Conservation (phyloP, 2,329 filamentous ascomycete genomes). For the Penicillium nordicum region DNA sequence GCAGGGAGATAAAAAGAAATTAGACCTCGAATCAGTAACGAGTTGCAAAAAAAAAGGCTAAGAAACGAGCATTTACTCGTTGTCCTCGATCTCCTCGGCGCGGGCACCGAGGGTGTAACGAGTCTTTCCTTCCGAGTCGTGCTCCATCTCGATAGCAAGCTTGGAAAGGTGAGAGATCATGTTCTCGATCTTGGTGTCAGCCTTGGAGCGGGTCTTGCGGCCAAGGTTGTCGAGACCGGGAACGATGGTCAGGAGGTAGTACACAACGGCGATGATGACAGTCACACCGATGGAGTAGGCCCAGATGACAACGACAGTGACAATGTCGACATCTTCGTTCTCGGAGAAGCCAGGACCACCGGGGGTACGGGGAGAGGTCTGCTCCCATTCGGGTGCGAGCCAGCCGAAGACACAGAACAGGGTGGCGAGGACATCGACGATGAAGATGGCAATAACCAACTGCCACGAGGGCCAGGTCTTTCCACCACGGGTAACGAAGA, state of each 20-base stretch:
- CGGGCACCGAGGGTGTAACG: constrained; percentile 44
- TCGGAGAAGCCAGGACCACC: constrained; percentile 33
- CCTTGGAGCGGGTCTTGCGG: constrained; percentile 50
- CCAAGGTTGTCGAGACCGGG: constrained; percentile 50
- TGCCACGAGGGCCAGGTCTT: constrained; percentile 73
- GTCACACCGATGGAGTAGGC: constrained; percentile 53
- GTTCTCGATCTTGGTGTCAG: constrained; percentile 54
- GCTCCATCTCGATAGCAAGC: constrained; percentile 51
- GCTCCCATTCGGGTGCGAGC: constrained; percentile 54
- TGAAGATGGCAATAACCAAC: constrained; percentile 66
- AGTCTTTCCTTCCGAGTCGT: constrained; percentile 45
- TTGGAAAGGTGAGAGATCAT: constrained; percentile 52
- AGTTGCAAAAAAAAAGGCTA: constrained; percentile 28
- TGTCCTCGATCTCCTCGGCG: constrained; percentile 44
- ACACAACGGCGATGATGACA: constrained; percentile 52
- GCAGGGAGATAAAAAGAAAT: constrained; percentile 18
- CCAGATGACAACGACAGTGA: constrained; percentile 53
- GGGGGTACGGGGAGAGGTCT: constrained; percentile 29
- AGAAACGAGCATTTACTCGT: constrained; percentile 38
- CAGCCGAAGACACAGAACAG: constrained; percentile 74
- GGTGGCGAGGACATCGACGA: constrained; percentile 68
- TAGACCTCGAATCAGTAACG: constrained; percentile 35
- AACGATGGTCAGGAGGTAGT: constrained; percentile 49
- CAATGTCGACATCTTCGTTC: constrained; percentile 57
- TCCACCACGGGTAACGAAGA: constrained; percentile 88